phyloP scores from a whole-genome alignment of 139 green algal genomes.

The Coelastrella sp. region DNA sequence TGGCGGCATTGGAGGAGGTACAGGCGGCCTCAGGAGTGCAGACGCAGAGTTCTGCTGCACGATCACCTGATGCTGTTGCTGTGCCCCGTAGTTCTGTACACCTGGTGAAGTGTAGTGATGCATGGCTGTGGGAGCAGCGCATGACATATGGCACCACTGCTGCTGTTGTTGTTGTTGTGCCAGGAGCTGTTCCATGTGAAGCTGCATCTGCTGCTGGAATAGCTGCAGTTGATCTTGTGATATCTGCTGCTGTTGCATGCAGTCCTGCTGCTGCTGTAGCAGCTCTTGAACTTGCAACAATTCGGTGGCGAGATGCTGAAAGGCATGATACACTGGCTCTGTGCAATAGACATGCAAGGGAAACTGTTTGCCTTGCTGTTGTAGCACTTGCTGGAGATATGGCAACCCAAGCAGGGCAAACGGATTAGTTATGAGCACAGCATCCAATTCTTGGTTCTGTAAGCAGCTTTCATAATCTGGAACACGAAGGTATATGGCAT shows the following conservation, averaged over 20 bases:
- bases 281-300: conserved; percentile 7
- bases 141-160: neutral
- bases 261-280: neutral
- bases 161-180: neutral
- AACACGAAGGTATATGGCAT: neutral
- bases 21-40: neutral
- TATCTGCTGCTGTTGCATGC: neutral
- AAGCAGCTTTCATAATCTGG: neutral
- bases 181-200: neutral
- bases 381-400: conserved; percentile 11
- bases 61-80: neutral
- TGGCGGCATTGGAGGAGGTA: neutral
- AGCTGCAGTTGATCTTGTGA: neutral
- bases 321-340: conserved; percentile 22
- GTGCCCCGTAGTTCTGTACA: too few relatives aligned
- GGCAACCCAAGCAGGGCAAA: conserved; percentile 12
- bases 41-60: neutral
- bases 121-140: too few relatives aligned
- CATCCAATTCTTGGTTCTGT: neutral
- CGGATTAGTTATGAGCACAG: neutral
- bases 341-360: conserved; percentile 36
- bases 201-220: neutral
- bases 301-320: conserved; percentile 27
- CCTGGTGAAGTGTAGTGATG: too few relatives aligned
- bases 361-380: conserved; percentile 22